Base-by-base conservation (phyloP, 2,329 filamentous ascomycete species). In the Bipolaris cookei region DNA sequence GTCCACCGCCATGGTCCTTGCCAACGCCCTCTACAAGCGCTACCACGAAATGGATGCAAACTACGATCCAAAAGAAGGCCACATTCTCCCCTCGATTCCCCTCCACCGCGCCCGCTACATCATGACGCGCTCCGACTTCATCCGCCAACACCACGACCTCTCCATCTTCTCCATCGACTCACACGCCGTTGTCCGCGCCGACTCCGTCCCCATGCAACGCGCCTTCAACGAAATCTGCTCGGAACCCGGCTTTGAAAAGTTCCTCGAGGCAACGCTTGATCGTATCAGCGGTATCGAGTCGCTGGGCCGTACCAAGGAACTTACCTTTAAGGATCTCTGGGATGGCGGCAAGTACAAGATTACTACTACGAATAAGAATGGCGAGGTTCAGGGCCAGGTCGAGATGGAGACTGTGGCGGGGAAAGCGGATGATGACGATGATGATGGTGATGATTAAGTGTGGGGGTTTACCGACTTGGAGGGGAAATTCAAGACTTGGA, bases 141-240 rank as follows among this genome's bases (percentile, higher is more conserved):
- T 98, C 69, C 88, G 95, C 65, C 84, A 88, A 58, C 93, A 98
- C 72, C 95, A 99, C 78, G 91, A 95, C 63, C 86, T 95, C 58
- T 98, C 98, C 73, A 86, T 99, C 57, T 97, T 98, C 78, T 95
- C 91, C 61, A 98, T 99, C 69, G 94, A 96, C 58, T 91, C 88
- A 56, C 84, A 85, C 38, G 92, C 93, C 14, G 89, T 90, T 74
- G 95, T 99, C 6, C 88, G 95, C 44, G 95, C 95, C 1, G 94
- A 96, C 75, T 94, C 89, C 1, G 94, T 99, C 23, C 95, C 95
- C 1, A 99, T 99, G 95, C 92, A 96, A 77, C 87, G 88, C 46
- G 95, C 95, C 0, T 96, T 99, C 77, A 85, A 87, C 55, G 87
- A 93, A 69, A 93, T 99, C 11, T 97, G 92, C 72, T 76, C 80